A percentile compares a stretch with the other conserved stretches of the same genome.
phyloP scores from a whole-genome alignment of 139 green algal genomes.

The Coccomyxa sp. region DNA sequence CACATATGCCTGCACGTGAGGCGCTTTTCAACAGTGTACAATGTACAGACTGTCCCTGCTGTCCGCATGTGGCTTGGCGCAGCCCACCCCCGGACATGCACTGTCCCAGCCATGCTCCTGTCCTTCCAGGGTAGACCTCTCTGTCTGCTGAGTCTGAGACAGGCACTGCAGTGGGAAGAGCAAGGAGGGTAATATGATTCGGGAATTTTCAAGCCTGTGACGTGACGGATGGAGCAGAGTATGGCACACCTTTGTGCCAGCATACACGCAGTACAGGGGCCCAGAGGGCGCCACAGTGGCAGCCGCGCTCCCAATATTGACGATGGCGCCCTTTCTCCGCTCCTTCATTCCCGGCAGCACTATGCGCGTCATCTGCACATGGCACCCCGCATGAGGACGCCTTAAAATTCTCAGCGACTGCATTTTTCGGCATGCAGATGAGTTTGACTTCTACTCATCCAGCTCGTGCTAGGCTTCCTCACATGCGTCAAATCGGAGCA shows the following conservation, averaged over 20 bases:
- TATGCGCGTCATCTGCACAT: constrained; percentile 44
- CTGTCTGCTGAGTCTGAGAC: too few relatives aligned
- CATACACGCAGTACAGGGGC: constrained; percentile 72
- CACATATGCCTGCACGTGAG: constrained; percentile 38
- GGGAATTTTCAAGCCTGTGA: too few relatives aligned
- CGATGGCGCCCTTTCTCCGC: constrained; percentile 52
- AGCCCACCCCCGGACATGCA: background rate
- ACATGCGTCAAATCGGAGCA: background rate
- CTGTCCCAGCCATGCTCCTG: too few relatives aligned
- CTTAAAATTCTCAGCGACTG: background rate
- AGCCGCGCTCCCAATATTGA: constrained; percentile 72
- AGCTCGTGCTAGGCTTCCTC: background rate
- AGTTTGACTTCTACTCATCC: background rate
- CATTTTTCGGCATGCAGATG: background rate
- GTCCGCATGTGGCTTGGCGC: background rate
- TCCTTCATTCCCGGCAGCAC: constrained; percentile 75
- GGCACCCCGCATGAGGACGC: background rate
- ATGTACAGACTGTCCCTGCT: background rate
- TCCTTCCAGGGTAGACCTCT: too few relatives aligned
- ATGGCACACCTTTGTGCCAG: constrained; percentile 60
- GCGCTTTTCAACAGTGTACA: background rate
- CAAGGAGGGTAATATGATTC: too few relatives aligned
- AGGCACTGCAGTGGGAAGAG: too few relatives aligned
- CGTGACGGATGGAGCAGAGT: too few relatives aligned
- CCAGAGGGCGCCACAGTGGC: constrained; percentile 60